Evolutionary conservation across 345 rosid species (phyloP).

Genomic region (Turritis glabra): DNA sequence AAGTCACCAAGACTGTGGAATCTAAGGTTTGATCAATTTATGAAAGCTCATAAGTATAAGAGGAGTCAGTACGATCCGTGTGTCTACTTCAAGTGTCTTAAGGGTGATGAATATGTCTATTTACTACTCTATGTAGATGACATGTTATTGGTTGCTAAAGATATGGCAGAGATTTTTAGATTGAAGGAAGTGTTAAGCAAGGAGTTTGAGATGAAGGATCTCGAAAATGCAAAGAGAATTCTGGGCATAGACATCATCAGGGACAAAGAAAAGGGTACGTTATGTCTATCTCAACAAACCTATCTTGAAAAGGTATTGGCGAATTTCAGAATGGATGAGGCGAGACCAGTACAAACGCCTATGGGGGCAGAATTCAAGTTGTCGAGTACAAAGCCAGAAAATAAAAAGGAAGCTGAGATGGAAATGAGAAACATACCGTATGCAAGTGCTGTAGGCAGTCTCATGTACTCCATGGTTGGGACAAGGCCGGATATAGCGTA

Average conservation of each 20-base stretch:
- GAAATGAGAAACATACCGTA: not conserved
- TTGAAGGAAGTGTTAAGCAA: not conserved
- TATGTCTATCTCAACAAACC: not conserved
- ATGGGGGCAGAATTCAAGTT: not conserved
- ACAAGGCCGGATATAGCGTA: not conserved
- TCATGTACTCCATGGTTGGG: not conserved
- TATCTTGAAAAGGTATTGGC: not conserved
- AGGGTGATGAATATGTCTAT: not conserved
- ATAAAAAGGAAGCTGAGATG: not conserved
- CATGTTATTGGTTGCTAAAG: not conserved
- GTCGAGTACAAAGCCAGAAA: not conserved
- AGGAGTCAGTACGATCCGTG: not conserved
- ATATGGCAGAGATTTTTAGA: not conserved
- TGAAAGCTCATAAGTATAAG: not conserved
- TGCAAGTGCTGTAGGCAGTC: not conserved
- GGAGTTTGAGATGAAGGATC: not conserved
- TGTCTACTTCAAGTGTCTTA: not conserved
- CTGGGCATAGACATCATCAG: not conserved
- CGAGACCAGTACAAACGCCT: not conserved
- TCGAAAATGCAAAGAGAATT: not conserved
- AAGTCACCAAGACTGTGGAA: not conserved
- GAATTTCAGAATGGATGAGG: not conserved
- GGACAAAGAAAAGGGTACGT: not conserved
- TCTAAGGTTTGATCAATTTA: not conserved
- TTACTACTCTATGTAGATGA: not conserved